These are phyloP conservation scores for Ensete ventricosum DNA, from an alignment of 176 grass and related monocot species.

Conservation along the genomic window DNA sequence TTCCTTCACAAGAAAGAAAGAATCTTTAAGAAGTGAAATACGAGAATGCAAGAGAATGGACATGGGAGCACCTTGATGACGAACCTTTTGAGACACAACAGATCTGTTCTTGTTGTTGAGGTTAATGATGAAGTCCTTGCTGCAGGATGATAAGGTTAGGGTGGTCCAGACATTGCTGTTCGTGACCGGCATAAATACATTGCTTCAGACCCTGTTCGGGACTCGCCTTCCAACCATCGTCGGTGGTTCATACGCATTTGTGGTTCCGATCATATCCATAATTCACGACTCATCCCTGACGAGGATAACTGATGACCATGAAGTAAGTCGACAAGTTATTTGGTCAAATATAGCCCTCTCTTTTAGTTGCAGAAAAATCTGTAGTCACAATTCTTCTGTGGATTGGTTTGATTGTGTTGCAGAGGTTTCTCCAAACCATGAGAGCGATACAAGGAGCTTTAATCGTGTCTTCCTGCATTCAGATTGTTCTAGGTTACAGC, in stretches of 20 bases:
- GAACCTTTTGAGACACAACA: not conserved
- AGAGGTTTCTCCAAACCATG: slow-evolving; percentile 98
- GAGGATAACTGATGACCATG: slow-evolving; percentile 46
- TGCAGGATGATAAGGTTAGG: slow-evolving; percentile 86
- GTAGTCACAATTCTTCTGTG: not conserved
- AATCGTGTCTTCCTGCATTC: slow-evolving; percentile 93
- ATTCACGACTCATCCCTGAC: slow-evolving; percentile 59
- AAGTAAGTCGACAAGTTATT: slow-evolving; percentile 30
- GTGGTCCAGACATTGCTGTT: slow-evolving; percentile 96
- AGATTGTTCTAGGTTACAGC: slow-evolving; percentile 98
- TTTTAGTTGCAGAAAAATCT: not conserved
- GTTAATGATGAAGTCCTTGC: not conserved
- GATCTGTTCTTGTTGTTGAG: not conserved
- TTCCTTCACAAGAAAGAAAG: not conserved
- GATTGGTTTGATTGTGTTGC: not conserved
- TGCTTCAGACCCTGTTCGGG: slow-evolving; percentile 91
- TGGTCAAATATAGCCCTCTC: not conserved
- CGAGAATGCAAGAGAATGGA: not conserved
- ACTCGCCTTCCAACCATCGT: slow-evolving; percentile 84
- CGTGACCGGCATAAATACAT: slow-evolving; percentile 92
- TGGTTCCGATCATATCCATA: slow-evolving; percentile 84
- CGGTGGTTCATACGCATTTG: slow-evolving; percentile 83
- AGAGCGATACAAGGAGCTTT: slow-evolving; percentile 83
- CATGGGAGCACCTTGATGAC: not conserved
- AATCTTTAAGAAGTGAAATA: too few relatives aligned